Evolutionary conservation across 2,329 filamentous ascomycete genomes (phyloP).

Genomic region (Graphilbum fragrans): DNA sequence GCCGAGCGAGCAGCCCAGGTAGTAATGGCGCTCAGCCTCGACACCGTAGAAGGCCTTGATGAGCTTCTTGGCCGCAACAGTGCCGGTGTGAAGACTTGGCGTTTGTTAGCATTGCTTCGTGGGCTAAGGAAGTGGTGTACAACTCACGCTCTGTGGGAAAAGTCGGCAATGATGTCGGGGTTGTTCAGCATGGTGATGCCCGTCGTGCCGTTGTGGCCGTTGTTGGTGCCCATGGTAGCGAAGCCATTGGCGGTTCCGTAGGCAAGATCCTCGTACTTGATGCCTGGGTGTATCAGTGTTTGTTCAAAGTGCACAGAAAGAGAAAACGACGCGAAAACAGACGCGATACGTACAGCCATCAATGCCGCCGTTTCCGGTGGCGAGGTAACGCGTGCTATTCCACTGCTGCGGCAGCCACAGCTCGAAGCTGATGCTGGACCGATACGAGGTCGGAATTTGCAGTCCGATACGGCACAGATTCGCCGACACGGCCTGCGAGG

Average conservation of each 20-base stretch:
- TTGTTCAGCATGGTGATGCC: conserved; percentile 20
- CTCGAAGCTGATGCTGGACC: conserved; percentile 31
- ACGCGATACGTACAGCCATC: conserved; percentile 23
- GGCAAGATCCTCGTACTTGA: conserved; percentile 32
- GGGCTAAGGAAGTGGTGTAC: too few species aligned
- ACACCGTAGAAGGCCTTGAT: conserved; percentile 32
- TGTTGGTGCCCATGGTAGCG: conserved; percentile 35
- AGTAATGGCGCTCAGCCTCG: conserved; percentile 33
- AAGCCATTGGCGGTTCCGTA: conserved; percentile 31
- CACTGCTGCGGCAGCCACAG: conserved; percentile 34
- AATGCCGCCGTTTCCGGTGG: conserved; percentile 35
- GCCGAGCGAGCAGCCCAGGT: conserved; percentile 45
- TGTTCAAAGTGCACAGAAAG: not conserved
- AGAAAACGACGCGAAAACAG: not conserved
- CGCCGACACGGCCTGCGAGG: conserved; percentile 2
- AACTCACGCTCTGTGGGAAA: conserved; percentile 18
- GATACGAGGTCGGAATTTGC: conserved; percentile 17
- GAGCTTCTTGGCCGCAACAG: conserved; percentile 34
- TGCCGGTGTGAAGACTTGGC: conserved; percentile 29
- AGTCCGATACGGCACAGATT: conserved; percentile 17
- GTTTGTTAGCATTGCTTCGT: not conserved
- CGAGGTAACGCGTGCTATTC: conserved; percentile 29
- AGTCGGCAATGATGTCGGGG: conserved; percentile 23
- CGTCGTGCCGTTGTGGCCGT: conserved; percentile 34
- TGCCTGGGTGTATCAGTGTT: conserved; percentile 12